A percentile compares a stretch with the other conserved stretches of the same genome.
Conservation (phyloP, 148 eudicot species). For the Rhododendron kiyosumense region DNA sequence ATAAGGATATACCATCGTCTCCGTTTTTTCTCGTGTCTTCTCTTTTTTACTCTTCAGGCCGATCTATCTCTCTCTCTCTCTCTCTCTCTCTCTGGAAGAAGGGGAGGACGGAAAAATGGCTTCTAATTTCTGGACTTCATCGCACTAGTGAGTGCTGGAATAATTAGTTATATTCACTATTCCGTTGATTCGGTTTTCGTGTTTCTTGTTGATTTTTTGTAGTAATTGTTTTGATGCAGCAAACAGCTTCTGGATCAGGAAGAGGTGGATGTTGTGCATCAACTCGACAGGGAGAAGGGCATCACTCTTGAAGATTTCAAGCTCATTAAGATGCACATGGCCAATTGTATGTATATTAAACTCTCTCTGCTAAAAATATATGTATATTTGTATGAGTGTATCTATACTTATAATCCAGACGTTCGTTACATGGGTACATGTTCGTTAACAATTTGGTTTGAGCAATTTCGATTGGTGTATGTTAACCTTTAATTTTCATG, state of each 20-base stretch:
- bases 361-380: not conserved
- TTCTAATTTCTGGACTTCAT: constrained; percentile 97
- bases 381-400: not conserved
- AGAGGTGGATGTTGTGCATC: constrained; percentile 80
- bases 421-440: not conserved
- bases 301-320: constrained; percentile 84
- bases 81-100: not conserved
- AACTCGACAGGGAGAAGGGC: constrained; percentile 71
- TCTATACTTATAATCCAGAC: not conserved
- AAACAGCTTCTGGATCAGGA: constrained; percentile 75
- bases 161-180: not conserved
- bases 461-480: not conserved
- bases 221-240: constrained; percentile 31
- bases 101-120: constrained; percentile 46
- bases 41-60: too few relatives aligned
- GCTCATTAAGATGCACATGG: constrained; percentile 86
- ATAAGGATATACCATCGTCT: not conserved
- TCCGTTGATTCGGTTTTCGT: not conserved
- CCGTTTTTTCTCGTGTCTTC: not conserved
- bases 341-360: constrained; percentile 50
- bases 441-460: not conserved
- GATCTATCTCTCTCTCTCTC: not conserved
- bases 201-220: not conserved
- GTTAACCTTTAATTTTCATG: not conserved
- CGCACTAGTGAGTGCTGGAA: constrained; percentile 59